Evolutionary conservation across 2,329 filamentous ascomycete genomes (phyloP).

Genomic region (Trichoderma hamatum): DNA sequence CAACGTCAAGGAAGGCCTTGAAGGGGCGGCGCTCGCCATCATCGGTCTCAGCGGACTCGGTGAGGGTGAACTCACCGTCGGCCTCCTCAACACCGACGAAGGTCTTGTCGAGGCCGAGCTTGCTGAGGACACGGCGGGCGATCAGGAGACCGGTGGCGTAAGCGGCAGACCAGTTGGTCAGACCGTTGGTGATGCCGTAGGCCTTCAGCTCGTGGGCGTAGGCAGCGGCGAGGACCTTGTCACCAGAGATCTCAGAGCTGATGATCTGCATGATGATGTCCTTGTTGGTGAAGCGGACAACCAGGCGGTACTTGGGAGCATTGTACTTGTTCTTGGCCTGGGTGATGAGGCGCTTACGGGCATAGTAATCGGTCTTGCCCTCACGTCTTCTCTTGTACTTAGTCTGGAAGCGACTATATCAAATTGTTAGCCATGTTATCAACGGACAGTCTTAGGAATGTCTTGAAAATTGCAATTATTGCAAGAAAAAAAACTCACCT

Average conservation of each 20-base stretch:
- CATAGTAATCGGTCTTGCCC: slow-evolving; percentile 99
- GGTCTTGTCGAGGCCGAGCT: slow-evolving; percentile 91
- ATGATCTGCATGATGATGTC: slow-evolving; percentile 99
- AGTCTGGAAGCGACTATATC: slow-evolving; percentile 89
- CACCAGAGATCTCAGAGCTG: slow-evolving; percentile 91
- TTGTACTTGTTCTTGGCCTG: slow-evolving; percentile 99
- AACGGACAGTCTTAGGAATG: not conserved
- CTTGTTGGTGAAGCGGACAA: slow-evolving; percentile 99
- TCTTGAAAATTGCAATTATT: not conserved
- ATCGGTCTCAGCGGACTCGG: slow-evolving; percentile 88
- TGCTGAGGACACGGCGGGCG: slow-evolving; percentile 94
- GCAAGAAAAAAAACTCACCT: slow-evolving; percentile 66
- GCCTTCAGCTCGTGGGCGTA: slow-evolving; percentile 97
- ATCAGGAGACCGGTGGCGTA: slow-evolving; percentile 97
- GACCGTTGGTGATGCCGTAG: slow-evolving; percentile 97
- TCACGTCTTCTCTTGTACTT: slow-evolving; percentile 97
- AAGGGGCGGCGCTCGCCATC: slow-evolving; percentile 96
- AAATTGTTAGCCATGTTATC: slow-evolving; percentile 32
- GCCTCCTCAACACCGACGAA: slow-evolving; percentile 97
- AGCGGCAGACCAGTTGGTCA: slow-evolving; percentile 99
- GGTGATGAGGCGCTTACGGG: slow-evolving; percentile 98
- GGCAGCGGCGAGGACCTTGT: slow-evolving; percentile 92
- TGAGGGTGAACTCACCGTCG: slow-evolving; percentile 93
- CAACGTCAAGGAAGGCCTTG: slow-evolving; percentile 98
- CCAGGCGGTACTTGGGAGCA: slow-evolving; percentile 98